These are phyloP conservation scores for Porogramme epimiltina DNA, from an alignment of 1,284 basidiomycete species.

Conservation along the genomic window DNA sequence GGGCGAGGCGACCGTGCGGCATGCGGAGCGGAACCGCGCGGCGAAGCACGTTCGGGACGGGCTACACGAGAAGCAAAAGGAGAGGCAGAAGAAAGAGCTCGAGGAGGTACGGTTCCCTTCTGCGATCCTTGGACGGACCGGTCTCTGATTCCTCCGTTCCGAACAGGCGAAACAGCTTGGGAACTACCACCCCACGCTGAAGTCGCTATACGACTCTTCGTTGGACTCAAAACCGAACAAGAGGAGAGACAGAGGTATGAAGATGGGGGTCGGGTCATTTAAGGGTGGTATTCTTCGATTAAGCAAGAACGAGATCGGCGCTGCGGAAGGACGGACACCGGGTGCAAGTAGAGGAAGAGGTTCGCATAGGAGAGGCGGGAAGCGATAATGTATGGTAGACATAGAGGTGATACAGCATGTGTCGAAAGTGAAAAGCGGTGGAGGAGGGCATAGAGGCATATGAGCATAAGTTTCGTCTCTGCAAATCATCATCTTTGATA, in stretches of 20 bases:
- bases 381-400: slow-evolving; percentile 10
- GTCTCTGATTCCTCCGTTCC: slow-evolving; percentile 5
- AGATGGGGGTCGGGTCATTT: slow-evolving; percentile 79
- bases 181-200: slow-evolving; percentile 78
- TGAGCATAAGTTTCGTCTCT: not conserved
- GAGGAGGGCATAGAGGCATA: slow-evolving; percentile 5
- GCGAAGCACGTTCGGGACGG: slow-evolving; percentile 73
- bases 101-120: slow-evolving; percentile 55
- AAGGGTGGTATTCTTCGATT: slow-evolving; percentile 66
- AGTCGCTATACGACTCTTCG: slow-evolving; percentile 58
- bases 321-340: slow-evolving; percentile 36
- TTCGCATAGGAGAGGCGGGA: slow-evolving; percentile 18
- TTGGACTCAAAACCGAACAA: slow-evolving; percentile 35
- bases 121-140: no score
- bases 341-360: slow-evolving; percentile 15
- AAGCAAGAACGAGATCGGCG: slow-evolving; percentile 57
- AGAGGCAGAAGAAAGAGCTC: slow-evolving; percentile 52
- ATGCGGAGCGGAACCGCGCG: slow-evolving; percentile 65
- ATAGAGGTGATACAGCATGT: slow-evolving; percentile 1
- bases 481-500: no score
- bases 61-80: slow-evolving; percentile 58
- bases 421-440: slow-evolving; percentile 6
- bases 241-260: slow-evolving; percentile 64
- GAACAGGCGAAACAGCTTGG: slow-evolving; percentile 74
- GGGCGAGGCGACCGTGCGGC: slow-evolving; percentile 61